Conservation (phyloP, 2,329 filamentous ascomycete genomes). For the Paraphaeosphaeria minitans region DNA sequence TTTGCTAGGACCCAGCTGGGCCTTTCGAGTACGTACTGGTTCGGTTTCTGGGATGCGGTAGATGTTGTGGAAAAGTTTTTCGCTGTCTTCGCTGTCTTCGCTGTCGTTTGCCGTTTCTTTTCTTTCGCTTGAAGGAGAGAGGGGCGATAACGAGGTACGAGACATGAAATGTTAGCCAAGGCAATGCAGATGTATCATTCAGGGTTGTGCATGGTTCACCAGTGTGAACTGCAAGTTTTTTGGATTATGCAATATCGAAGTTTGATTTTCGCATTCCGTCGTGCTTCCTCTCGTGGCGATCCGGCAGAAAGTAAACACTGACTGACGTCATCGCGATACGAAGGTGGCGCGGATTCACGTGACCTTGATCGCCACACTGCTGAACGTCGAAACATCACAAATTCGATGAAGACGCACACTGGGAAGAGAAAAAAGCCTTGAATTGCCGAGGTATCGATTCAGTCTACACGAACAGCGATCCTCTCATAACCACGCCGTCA, state of each 20-base stretch:
- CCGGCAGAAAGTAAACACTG: background rate
- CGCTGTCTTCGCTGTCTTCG: slow-evolving; percentile 1
- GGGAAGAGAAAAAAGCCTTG: slow-evolving; percentile 27
- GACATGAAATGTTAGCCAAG: background rate
- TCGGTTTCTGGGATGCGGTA: background rate
- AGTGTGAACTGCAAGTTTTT: background rate
- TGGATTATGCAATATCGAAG: background rate
- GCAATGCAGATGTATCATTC: slow-evolving; percentile 1
- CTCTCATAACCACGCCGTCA: slow-evolving; percentile 23
- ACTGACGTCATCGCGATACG: slow-evolving; percentile 28
- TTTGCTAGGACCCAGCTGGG: no score
- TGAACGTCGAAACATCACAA: background rate
- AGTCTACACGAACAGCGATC: slow-evolving; percentile 39
- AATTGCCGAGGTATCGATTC: slow-evolving; percentile 31
- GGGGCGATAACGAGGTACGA: background rate
- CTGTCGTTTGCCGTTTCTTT: background rate
- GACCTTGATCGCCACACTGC: slow-evolving; percentile 17
- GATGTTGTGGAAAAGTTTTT: slow-evolving; percentile 11
- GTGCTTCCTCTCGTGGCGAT: background rate
- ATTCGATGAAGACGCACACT: background rate
- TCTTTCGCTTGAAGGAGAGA: background rate
- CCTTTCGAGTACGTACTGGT: no score
- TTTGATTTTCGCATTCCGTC: background rate
- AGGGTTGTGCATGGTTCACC: background rate
- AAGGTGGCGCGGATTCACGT: slow-evolving; percentile 31